phyloP scores from a whole-genome alignment of 192 early-diverging fungal species.

The Funneliformis mosseae region DNA sequence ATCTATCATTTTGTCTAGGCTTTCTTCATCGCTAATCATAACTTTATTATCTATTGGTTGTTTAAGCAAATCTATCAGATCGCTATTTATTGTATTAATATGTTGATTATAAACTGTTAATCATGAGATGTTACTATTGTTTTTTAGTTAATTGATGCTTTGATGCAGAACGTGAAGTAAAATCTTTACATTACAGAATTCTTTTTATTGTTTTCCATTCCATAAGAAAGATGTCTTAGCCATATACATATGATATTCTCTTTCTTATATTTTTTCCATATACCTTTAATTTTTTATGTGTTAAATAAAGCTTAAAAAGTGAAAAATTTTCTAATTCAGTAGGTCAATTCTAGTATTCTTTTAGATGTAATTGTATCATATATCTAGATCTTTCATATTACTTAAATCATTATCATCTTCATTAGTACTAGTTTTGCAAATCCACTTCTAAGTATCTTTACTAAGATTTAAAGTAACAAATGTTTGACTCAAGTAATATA shows the following conservation, averaged over 20 bases:
- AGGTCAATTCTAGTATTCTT: too few relatives aligned
- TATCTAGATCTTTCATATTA: too few relatives aligned
- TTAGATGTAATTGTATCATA: too few relatives aligned
- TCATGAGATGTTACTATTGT: neutral
- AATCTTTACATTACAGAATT: neutral
- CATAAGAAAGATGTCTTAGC: neutral
- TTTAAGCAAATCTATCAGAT: neutral
- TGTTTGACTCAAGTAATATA: slow-evolving; percentile 5
- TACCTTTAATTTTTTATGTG: too few relatives aligned
- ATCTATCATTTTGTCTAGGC: too few relatives aligned
- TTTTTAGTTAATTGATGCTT: neutral
- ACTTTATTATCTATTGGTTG: neutral
- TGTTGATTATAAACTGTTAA: neutral
- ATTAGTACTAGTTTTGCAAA: too few relatives aligned
- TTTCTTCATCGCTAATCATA: neutral
- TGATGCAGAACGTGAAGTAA: neutral
- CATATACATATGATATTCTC: neutral
- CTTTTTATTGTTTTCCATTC: neutral
- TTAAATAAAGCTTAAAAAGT: too few relatives aligned
- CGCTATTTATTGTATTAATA: neutral
- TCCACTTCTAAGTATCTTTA: too few relatives aligned
- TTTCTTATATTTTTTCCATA: neutral
- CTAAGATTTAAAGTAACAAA: too few relatives aligned
- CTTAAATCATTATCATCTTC: too few relatives aligned
- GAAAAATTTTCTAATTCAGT: too few relatives aligned